Percentiles rank a stretch among this genome's conserved stretches.
Evolutionary conservation across 495 filamentous ascomycete species (phyloP).

Genomic region (Schizothecium vesticola): DNA sequence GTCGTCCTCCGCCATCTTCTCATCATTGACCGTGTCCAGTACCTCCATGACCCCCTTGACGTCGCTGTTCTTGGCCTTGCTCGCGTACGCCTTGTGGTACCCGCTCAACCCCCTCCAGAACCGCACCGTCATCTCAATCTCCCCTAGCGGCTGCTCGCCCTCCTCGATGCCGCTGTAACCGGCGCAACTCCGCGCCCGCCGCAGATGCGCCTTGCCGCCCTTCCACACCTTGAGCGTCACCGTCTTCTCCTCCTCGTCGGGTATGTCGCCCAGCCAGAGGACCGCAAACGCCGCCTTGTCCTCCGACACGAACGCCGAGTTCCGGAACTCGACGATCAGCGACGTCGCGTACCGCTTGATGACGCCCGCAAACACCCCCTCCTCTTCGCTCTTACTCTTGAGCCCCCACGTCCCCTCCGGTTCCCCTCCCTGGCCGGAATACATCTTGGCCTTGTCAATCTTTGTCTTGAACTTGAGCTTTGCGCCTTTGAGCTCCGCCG

Average conservation of each 20-base stretch:
- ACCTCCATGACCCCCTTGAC: conserved; percentile 58
- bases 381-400: conserved; percentile 35
- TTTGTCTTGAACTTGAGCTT: conserved; percentile 54
- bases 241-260: conserved; percentile 55
- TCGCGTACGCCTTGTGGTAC: conserved; percentile 49
- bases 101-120: conserved; percentile 56
- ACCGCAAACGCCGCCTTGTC: conserved; percentile 56
- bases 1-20: conserved; percentile 38
- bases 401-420: conserved; percentile 22
- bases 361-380: conserved; percentile 49
- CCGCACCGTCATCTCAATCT: conserved; percentile 48
- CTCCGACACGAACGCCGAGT: conserved; percentile 44
- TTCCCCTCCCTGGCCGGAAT: conserved; percentile 28
- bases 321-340: conserved; percentile 56
- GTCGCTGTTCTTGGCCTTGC: conserved; percentile 41
- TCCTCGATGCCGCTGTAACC: conserved; percentile 37
- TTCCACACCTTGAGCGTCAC: conserved; percentile 54
- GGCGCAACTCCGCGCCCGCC: conserved; percentile 34
- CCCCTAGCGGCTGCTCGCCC: conserved; percentile 47
- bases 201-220: conserved; percentile 42
- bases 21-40: conserved; percentile 54
- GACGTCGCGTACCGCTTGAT: conserved; percentile 56
- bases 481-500: conserved; percentile 37
- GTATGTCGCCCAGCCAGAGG: conserved; percentile 61
- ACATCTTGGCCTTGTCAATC: conserved; percentile 50